Conservation (phyloP, 371 early-diverging fungal genomes). For the Saksenaea oblongispora region DNA sequence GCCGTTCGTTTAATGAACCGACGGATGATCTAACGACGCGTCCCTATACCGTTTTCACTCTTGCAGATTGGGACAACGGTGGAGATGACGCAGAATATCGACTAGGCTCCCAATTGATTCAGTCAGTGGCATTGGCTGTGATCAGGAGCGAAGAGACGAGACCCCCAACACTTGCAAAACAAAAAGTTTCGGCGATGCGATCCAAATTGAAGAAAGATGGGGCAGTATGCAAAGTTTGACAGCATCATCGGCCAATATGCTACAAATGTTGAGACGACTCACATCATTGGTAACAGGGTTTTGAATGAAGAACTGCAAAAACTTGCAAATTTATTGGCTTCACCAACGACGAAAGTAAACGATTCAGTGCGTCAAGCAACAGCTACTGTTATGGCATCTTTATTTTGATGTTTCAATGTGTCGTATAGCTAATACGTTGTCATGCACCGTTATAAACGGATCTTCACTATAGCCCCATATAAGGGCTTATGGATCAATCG, state of each 20-base stretch:
- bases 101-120: not conserved
- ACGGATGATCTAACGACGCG: too few species aligned
- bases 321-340: constrained; percentile 4
- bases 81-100: not conserved
- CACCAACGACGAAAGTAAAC: constrained; percentile 8
- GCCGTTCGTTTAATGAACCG: not conserved
- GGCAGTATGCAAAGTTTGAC: too few species aligned
- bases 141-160: too few species aligned
- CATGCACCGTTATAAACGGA: too few species aligned
- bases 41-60: not conserved
- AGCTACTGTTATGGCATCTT: constrained; percentile 6
- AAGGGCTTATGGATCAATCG: too few species aligned
- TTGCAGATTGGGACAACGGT: not conserved
- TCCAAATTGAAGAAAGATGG: not conserved
- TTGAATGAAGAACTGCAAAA: constrained; percentile 6
- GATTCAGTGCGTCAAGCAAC: constrained; percentile 8
- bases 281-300: constrained; percentile 6
- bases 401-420: too few species aligned
- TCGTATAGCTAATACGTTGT: too few species aligned
- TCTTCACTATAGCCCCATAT: too few species aligned
- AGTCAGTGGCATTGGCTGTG: not conserved
- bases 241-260: constrained; percentile 4
- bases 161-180: not conserved
- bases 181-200: not conserved
- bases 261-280: not conserved